These are phyloP conservation scores for Talaromyces sp. DNA, from an alignment of 2,329 filamentous ascomycete genomes.

Conservation along the genomic window DNA sequence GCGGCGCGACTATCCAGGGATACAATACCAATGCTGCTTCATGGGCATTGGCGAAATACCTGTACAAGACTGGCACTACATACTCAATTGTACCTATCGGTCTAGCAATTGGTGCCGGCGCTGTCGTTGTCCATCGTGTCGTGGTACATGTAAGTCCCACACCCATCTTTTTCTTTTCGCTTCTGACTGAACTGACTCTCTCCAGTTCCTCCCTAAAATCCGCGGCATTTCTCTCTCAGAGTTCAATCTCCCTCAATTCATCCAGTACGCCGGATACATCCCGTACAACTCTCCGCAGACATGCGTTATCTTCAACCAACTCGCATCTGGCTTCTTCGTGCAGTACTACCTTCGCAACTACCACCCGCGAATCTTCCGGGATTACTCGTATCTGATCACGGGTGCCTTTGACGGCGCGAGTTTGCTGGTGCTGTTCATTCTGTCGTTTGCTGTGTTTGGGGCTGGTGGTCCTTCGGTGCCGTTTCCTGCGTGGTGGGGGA, in stretches of 20 bases:
- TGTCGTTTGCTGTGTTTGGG: conserved; percentile 54
- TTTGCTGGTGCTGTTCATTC: conserved; percentile 47
- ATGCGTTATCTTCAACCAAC: conserved; percentile 48
- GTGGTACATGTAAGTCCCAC: conserved; percentile 10
- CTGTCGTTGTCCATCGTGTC: conserved; percentile 8
- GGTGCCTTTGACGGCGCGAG: conserved; percentile 52
- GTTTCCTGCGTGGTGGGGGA: conserved; percentile 54
- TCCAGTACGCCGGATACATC: conserved; percentile 52
- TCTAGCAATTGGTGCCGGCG: conserved; percentile 10
- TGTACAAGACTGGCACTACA: conserved; percentile 10
- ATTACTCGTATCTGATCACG: conserved; percentile 51
- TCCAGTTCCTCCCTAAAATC: conserved; percentile 46
- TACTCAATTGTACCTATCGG: conserved; percentile 14
- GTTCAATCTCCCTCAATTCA: conserved; percentile 51
- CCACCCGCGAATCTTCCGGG: conserved; percentile 48
- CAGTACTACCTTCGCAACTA: conserved; percentile 53
- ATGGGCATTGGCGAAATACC: conserved; percentile 15
- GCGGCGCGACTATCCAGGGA: conserved; percentile 10
- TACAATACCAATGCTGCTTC: conserved; percentile 15
- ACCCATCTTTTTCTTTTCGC: background rate
- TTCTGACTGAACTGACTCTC: background rate
- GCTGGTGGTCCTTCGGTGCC: conserved; percentile 42
- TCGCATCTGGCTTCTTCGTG: conserved; percentile 42
- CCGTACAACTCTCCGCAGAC: conserved; percentile 54
- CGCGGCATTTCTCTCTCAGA: conserved; percentile 38